Conservation (phyloP, 108 stramenopile species). For the Cyclotella choctawhatcheeana region DNA sequence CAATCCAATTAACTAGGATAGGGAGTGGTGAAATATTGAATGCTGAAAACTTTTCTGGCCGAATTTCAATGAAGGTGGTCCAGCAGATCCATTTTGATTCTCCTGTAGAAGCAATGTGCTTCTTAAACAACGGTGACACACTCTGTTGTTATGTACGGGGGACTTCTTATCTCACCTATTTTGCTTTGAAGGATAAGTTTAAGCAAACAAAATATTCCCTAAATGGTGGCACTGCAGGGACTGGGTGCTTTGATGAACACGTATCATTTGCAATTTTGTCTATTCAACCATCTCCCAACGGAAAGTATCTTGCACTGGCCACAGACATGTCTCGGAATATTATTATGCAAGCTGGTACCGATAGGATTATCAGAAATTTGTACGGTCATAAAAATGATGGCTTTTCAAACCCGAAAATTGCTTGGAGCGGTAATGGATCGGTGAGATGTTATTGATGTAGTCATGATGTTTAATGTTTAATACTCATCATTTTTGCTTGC, state of each 20-base stretch:
- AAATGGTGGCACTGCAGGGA: constrained; percentile 56
- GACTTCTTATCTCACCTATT: constrained; percentile 68
- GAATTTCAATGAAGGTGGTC: constrained; percentile 34
- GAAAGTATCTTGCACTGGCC: constrained; percentile 74
- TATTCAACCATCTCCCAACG: constrained; percentile 57
- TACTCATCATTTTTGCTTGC: background rate
- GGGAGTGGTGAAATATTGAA: constrained; percentile 23
- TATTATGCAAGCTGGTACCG: constrained; percentile 64
- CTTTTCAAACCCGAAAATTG: constrained; percentile 79
- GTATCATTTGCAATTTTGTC: constrained; percentile 87
- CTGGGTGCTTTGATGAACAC: constrained; percentile 78
- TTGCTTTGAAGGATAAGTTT: constrained; percentile 65
- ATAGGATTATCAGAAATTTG: constrained; percentile 73
- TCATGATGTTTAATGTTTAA: background rate
- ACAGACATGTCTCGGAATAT: constrained; percentile 86
- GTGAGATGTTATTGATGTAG: constrained; percentile 1
- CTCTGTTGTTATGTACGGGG: constrained; percentile 80
- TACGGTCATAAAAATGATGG: constrained; percentile 82
- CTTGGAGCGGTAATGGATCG: constrained; percentile 76
- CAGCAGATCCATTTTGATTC: constrained; percentile 68
- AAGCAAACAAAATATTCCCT: constrained; percentile 66
- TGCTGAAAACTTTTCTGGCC: constrained; percentile 23
- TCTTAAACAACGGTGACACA: constrained; percentile 59
- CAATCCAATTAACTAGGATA: constrained; percentile 64
- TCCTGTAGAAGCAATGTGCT: constrained; percentile 76